Base-by-base conservation (phyloP, 1,284 basidiomycete species). In the Cutaneotrichosporon cavernicola region DNA sequence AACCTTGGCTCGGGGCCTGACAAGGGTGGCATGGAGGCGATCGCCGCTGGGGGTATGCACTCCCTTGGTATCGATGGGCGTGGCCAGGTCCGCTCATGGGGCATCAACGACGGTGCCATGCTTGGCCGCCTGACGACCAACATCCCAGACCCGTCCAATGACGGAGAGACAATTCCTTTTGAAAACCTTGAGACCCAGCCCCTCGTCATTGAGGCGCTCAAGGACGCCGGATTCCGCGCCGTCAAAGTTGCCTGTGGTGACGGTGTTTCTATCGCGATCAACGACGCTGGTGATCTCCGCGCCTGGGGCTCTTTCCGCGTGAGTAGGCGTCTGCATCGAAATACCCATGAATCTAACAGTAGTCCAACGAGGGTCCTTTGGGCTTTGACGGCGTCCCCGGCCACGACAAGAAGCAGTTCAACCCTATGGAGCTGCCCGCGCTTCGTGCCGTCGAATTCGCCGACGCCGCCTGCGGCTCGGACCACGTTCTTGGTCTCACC, bases 241-340 rank as follows among this genome's bases (percentile, higher is more conserved):
- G 91, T 93, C 5, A 85, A 87, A 65, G 84, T 92, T 57, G 89
- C 87, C 46, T 89, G 90, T 22, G 91, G 92, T 18, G 92, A 95
- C 76, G 91, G 88, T 67, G 88, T 92, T 68, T 90, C 88, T 70
- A 88, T 91, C 47, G 91, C 90, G 16, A 83, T 96, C 66, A 88
- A 88, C 64, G 84, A 86, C 64, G 83, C 88, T 62, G 93, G 94
- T 50, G 87, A 91, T 66, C 81, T 97, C 30, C 84, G 89, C 59
- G 90, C 90, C 14, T 97, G 94, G 94, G 94, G 94, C 43, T 89
- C 89, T 61, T 97, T 97, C 84, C 85, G 92, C 53, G 94, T 94
- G 78, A 74, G 90, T 53, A n/a, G 14, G 9, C 4, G 14, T 53
- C 30, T 8, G 3, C 5, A 21, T 2, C 46, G n/a, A 50, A 4